phyloP scores from a whole-genome alignment of 306 rosid genomes.

The Malus domestica region ASM211411v1 NC_041800.1:10027501-10028000 shows the following conservation, averaged over 20 bases:
- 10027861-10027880: slow-evolving; percentile 76
- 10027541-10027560: too few relatives aligned
- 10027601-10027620: background rate
- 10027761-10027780: slow-evolving; percentile 1
- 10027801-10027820: slow-evolving; percentile 16
- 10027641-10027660: background rate
- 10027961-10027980: slow-evolving; percentile 89
- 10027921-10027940: slow-evolving; percentile 82
- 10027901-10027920: slow-evolving; percentile 70
- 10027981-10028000: slow-evolving; percentile 98
- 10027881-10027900: slow-evolving; percentile 86
- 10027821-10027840: background rate
- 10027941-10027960: slow-evolving; percentile 90
- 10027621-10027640: background rate
- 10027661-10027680: background rate
- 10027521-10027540: background rate
- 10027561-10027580: background rate
- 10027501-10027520: background rate
- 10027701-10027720: slow-evolving; percentile 9
- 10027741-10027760: background rate
- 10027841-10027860: background rate
- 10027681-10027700: background rate
- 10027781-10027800: slow-evolving; percentile 27
- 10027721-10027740: background rate
- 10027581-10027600: background rate